A percentile compares a stretch with the other conserved stretches of the same genome.
phyloP scores from a whole-genome alignment of 306 rosid species.

The Dalbergia cochinchinensis region DNA sequence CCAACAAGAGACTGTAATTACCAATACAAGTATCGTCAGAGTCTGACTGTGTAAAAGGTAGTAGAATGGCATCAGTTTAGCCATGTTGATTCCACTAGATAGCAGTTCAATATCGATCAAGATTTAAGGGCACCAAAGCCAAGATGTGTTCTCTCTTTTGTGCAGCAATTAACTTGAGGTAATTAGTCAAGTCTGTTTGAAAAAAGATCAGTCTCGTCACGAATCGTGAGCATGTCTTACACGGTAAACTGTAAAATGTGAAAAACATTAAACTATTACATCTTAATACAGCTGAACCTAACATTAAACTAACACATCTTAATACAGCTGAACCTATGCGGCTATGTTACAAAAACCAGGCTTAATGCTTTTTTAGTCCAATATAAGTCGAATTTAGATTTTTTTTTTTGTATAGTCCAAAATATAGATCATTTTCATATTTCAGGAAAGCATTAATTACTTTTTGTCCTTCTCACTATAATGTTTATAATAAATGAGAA shows the following conservation, averaged over 20 bases:
- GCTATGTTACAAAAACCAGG: too few species aligned
- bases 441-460: too few species aligned
- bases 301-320: background rate
- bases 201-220: background rate
- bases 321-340: background rate
- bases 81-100: too few species aligned
- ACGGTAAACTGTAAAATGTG: too few species aligned
- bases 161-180: background rate
- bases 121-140: background rate
- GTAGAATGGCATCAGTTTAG: background rate
- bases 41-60: background rate
- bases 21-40: background rate
- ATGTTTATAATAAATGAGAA: too few species aligned
- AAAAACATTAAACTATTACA: background rate
- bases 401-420: too few species aligned
- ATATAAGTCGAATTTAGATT: too few species aligned
- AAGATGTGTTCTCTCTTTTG: background rate
- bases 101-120: background rate
- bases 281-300: background rate
- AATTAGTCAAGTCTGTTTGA: background rate
- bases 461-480: too few species aligned
- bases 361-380: too few species aligned
- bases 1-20: background rate
- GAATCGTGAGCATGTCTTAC: background rate
- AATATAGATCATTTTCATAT: too few species aligned